phyloP scores from a whole-genome alignment of 1,284 basidiomycete species.

The Ceratobasidium sp. region DNA sequence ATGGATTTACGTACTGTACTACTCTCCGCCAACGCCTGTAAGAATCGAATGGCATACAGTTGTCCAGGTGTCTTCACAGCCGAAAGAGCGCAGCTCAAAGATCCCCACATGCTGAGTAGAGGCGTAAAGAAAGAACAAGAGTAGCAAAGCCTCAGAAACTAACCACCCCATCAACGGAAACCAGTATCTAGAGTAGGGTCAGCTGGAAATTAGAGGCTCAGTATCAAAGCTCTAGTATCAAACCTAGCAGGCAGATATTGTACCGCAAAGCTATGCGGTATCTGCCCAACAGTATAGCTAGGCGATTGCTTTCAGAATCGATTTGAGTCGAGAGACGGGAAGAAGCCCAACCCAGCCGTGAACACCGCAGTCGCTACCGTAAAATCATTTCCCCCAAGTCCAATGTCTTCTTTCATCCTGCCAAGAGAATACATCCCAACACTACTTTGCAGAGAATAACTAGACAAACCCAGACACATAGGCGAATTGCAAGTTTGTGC shows the following conservation, averaged over 20 bases:
- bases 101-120: slow-evolving; percentile 12
- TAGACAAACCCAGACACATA: slow-evolving; percentile 32
- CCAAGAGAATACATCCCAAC: no score
- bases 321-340: background rate
- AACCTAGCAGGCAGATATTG: slow-evolving; percentile 33
- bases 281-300: slow-evolving; percentile 32
- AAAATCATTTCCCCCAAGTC: slow-evolving; percentile 28
- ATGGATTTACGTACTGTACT: slow-evolving; percentile 39
- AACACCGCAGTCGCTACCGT: slow-evolving; percentile 29
- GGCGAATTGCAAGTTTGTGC: slow-evolving; percentile 34
- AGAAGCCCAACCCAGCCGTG: slow-evolving; percentile 14
- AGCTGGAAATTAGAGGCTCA: background rate
- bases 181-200: background rate
- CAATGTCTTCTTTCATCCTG: slow-evolving; percentile 35
- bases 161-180: slow-evolving; percentile 33
- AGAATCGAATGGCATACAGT: slow-evolving; percentile 24
- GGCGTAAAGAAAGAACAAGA: background rate
- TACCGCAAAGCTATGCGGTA: slow-evolving; percentile 35
- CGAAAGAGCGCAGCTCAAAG: slow-evolving; percentile 28
- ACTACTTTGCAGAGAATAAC: background rate
- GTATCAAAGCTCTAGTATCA: background rate
- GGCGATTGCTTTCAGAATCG: background rate
- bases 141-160: background rate
- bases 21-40: slow-evolving; percentile 34
- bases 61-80: slow-evolving; percentile 32